These are phyloP conservation scores for Schizothecium vesticola DNA, from an alignment of 495 filamentous ascomycete species.

Conservation along the genomic window DNA sequence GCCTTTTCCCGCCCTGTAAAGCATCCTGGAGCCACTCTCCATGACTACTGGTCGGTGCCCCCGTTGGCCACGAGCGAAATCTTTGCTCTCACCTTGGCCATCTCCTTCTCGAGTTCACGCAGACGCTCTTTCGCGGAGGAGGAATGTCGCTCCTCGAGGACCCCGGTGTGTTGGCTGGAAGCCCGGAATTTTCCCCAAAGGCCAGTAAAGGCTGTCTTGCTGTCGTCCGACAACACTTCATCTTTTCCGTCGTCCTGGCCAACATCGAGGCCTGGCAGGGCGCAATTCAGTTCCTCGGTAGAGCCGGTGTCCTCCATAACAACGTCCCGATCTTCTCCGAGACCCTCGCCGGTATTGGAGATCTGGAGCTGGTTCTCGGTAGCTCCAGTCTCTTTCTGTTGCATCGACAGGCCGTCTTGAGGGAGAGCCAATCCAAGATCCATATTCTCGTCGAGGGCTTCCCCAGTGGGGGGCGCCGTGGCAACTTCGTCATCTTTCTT, in stretches of 20 bases:
- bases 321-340: not conserved
- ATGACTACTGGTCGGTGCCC: not conserved
- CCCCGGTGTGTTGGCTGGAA: not conserved
- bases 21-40: not conserved
- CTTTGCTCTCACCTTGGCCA: not conserved
- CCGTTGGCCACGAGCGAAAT: not conserved
- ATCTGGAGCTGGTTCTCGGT: not conserved
- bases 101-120: not conserved
- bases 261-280: not conserved
- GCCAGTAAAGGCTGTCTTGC: not conserved
- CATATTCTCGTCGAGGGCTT: not conserved
- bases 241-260: not conserved
- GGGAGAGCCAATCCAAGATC: not conserved
- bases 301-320: not conserved
- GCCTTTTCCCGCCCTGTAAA: not conserved
- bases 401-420: not conserved
- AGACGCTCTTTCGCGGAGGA: not conserved
- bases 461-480: not conserved
- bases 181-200: not conserved
- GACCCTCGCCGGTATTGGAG: not conserved
- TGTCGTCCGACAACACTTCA: not conserved
- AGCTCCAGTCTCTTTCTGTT: not conserved
- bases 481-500: not conserved
- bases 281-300: not conserved
- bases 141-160: too few relatives aligned